phyloP scores from a whole-genome alignment of 495 filamentous ascomycete genomes.

The Apiosordaria backusii region DNA sequence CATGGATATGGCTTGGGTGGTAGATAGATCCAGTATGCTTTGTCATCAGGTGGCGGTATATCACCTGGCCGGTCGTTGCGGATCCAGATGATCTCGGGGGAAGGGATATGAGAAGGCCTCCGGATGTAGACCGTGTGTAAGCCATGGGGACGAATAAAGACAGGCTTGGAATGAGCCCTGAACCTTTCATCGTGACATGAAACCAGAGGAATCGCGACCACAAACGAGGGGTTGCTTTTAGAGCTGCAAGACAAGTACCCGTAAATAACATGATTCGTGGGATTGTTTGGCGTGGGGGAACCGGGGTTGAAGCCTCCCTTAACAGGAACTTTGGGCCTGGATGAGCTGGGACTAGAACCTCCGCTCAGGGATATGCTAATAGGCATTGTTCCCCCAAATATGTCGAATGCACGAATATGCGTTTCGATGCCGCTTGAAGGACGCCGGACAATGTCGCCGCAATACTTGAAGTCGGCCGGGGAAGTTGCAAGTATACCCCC shows the following conservation, averaged over 20 bases:
- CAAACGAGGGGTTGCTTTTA: neutral
- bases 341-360: neutral
- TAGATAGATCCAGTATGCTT: slow-evolving; percentile 9
- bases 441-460: slow-evolving; percentile 5
- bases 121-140: neutral
- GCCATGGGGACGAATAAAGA: slow-evolving; percentile 8
- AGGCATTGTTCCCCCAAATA: slow-evolving; percentile 7
- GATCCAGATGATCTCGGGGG: neutral
- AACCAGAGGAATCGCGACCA: slow-evolving; percentile 6
- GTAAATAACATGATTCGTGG: neutral
- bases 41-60: neutral
- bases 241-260: slow-evolving; percentile 9
- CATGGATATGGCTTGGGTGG: slow-evolving; percentile 11
- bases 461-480: slow-evolving; percentile 5
- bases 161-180: neutral
- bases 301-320: too few relatives aligned
- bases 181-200: neutral
- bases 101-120: neutral
- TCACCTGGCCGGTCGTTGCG: slow-evolving; percentile 12
- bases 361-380: slow-evolving; percentile 7
- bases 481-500: slow-evolving; percentile 9
- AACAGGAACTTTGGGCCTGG: too few relatives aligned
- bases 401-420: slow-evolving; percentile 8
- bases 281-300: too few relatives aligned
- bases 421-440: neutral